These are phyloP conservation scores for Alternaria panax DNA, from an alignment of 2,329 filamentous ascomycete genomes.

Conservation along the genomic window DNA sequence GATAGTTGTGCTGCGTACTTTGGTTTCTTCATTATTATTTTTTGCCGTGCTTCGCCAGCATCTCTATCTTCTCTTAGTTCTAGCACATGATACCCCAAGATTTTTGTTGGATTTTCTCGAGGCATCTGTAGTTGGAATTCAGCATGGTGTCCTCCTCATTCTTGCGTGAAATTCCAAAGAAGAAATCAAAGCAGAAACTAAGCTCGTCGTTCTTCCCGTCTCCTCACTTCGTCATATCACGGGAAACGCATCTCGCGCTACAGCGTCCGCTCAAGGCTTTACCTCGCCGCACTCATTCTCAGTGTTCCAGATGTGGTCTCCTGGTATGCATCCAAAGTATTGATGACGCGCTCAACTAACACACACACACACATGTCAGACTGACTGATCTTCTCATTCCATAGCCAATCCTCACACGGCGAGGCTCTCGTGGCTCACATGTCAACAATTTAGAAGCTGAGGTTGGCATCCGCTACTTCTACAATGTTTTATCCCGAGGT, in stretches of 20 bases:
- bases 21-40: not conserved
- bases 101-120: not conserved
- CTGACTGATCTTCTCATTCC: not conserved
- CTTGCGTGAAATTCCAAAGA: not conserved
- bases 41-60: not conserved
- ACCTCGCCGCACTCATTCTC: not conserved
- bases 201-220: not conserved
- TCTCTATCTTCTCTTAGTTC: not conserved
- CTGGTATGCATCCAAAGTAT: not conserved
- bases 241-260: not conserved
- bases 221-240: not conserved
- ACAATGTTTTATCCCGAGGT: not conserved
- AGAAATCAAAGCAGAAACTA: not conserved
- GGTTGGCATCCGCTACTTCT: not conserved
- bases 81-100: conserved; percentile 14
- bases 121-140: not conserved
- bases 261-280: not conserved
- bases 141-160: not conserved
- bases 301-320: not conserved
- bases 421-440: not conserved
- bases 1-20: not conserved
- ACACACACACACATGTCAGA: not conserved
- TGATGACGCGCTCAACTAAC: not conserved
- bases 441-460: too few species aligned
- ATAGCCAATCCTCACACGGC: not conserved